phyloP scores from a whole-genome alignment of 2,329 filamentous ascomycete genomes.

The Penicillium sp. region DNA sequence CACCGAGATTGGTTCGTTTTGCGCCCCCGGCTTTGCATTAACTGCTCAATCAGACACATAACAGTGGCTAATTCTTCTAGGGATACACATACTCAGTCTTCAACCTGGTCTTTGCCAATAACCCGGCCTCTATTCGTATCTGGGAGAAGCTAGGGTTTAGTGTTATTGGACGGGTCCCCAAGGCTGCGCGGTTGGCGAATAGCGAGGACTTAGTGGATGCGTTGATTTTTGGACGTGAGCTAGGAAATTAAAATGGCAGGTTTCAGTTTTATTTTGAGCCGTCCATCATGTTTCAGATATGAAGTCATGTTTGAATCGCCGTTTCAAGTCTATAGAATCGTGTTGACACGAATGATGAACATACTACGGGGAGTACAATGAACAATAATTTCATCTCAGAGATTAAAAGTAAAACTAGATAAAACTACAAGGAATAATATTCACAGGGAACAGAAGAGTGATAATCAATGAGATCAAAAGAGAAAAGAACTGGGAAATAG shows the following conservation, averaged over 20 bases:
- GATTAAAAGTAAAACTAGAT: slow-evolving; percentile 4
- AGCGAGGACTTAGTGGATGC: slow-evolving; percentile 40
- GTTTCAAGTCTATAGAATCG: slow-evolving; percentile 1
- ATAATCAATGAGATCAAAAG: slow-evolving; percentile 4
- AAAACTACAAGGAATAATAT: slow-evolving; percentile 22
- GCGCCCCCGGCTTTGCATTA: not conserved
- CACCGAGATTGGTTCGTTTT: slow-evolving; percentile 35
- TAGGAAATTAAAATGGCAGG: slow-evolving; percentile 19
- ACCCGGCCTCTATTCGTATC: slow-evolving; percentile 39
- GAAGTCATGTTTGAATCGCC: not conserved
- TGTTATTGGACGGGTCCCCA: slow-evolving; percentile 39
- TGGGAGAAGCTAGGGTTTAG: slow-evolving; percentile 41
- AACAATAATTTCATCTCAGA: not conserved
- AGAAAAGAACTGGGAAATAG: slow-evolving; percentile 5
- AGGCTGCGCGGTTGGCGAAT: slow-evolving; percentile 36
- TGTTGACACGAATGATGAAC: not conserved
- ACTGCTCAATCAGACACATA: not conserved
- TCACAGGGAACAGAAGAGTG: slow-evolving; percentile 17
- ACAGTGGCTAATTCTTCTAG: slow-evolving; percentile 19
- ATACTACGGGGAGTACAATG: not conserved
- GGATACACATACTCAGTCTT: slow-evolving; percentile 45
- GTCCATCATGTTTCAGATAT: not conserved
- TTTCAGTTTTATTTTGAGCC: not conserved
- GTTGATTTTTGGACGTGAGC: slow-evolving; percentile 37
- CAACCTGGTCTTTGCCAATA: slow-evolving; percentile 43